Evolutionary conservation across 2,329 filamentous ascomycete species (phyloP), one percentile per base, ranked within the genome.

Genomic region (Lanzia echinophila): DNA sequence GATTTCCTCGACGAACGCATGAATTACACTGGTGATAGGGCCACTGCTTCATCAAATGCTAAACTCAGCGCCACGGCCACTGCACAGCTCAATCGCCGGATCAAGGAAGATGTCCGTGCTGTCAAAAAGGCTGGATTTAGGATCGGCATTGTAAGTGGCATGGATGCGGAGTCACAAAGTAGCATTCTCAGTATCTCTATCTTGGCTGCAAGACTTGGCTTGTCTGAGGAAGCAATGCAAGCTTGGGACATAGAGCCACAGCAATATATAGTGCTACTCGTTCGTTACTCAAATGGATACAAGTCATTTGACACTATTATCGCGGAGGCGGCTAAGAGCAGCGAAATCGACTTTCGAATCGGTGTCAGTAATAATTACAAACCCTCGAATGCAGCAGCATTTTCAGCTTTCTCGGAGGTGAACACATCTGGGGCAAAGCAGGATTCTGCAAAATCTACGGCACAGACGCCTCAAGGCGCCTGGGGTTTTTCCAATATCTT

Each of bases 291-390:
- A 0, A 68, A 69, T n/a, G 75, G 73, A 0, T 95, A 95, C 68
- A 75, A 74, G 32, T 71, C 73, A 3, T 71, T 87, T 47, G 77
- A 85, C 15, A 66, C 78, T 0, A 67, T 87, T 10, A 65, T 79
- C 13, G 64, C 68, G 0, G 67, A 72, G 51, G 65, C 75, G 53
- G 64, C 66, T 38, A 59, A 61, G 46, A 66, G 63, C 54, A 68
- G 63, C 43, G 68, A 70, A 65, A 59, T 82, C n/a, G 72, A 76
- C 3, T 85, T 91, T 66, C 79, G 83, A 6, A 75, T 94, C 22
- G 87, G 88, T 1, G 80, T 88, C 52, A 86, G 86, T 63, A 72
- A 77, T n/a, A 75, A 70, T 3, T 88, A 91, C 68, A 94, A 91
- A 62, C 88, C 90, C 1, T 81, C 79, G 0, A 49, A 77, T 6